phyloP scores from a whole-genome alignment of 352 stramenopile species.

The Phytophthora sansomeana region DNA sequence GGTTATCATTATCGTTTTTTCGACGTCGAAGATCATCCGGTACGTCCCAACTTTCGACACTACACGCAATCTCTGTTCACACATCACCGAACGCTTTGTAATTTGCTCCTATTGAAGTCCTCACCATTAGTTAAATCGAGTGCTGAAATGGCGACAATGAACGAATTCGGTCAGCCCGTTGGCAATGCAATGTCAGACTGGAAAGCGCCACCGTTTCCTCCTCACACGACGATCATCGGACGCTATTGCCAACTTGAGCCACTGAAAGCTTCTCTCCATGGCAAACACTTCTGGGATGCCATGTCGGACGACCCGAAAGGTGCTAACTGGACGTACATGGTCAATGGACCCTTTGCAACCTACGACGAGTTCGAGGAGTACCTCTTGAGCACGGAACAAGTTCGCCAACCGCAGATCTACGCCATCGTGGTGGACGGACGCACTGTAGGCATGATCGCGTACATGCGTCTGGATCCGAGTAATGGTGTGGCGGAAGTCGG shows the following conservation, averaged over 20 bases:
- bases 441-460: conserved; percentile 23
- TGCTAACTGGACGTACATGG: conserved; percentile 32
- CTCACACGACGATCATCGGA: conserved; percentile 13
- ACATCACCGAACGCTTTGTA: neutral
- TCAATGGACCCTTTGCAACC: conserved; percentile 19
- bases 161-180: conserved; percentile 26
- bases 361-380: conserved; percentile 26
- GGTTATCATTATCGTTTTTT: neutral
- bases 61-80: neutral
- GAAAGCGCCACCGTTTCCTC: conserved; percentile 18
- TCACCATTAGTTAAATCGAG: neutral
- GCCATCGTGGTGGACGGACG: conserved; percentile 21
- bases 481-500: conserved; percentile 31
- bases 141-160: neutral
- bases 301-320: conserved; percentile 18
- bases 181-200: conserved; percentile 22
- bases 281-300: conserved; percentile 22
- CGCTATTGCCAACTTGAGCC: conserved; percentile 28
- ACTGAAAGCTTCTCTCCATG: conserved; percentile 12
- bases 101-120: neutral
- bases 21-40: neutral
- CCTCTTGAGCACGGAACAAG: neutral
- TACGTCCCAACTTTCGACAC: neutral
- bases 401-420: conserved; percentile 20
- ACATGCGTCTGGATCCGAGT: conserved; percentile 20